Percentiles rank a stretch among this genome's conserved stretches.
Evolutionary conservation across 306 rosid species (phyloP).

Genomic region (Cajanus cajan): DNA sequence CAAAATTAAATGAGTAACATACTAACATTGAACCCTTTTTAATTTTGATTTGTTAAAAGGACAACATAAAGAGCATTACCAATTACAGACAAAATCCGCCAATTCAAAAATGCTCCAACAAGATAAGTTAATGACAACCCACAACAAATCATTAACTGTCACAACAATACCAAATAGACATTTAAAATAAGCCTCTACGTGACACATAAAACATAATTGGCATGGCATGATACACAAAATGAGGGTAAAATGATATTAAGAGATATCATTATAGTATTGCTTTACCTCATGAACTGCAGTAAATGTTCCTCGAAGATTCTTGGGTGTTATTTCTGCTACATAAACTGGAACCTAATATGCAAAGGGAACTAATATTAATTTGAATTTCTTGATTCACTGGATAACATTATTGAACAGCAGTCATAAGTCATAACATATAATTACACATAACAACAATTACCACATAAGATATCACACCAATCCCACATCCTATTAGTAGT

Average conservation of each 20-base stretch:
- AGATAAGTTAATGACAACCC: constrained; percentile 64
- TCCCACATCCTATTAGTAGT: no score
- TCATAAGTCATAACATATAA: no score
- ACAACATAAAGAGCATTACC: constrained; percentile 34
- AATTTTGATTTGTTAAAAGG: background rate
- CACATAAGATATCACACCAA: no score
- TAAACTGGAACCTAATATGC: constrained; percentile 61
- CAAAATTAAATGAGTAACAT: no score
- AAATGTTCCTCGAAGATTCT: constrained; percentile 67
- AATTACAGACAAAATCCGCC: constrained; percentile 55
- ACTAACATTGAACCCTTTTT: background rate
- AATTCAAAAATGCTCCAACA: constrained; percentile 54
- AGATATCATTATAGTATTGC: background rate
- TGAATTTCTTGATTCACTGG: no score
- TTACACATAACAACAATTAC: no score
- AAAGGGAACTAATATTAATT: background rate
- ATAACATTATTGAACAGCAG: no score
- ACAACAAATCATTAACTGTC: constrained; percentile 59
- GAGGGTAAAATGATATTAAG: background rate
- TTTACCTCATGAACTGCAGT: constrained; percentile 60
- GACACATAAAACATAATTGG: background rate
- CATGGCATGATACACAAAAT: background rate
- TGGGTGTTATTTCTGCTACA: constrained; percentile 69
- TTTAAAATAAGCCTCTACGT: no score
- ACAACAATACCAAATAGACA: constrained; percentile 18